Evolutionary conservation across 192 early-diverging fungal genomes (phyloP).

Genomic region (Lobulomyces angularis): DNA sequence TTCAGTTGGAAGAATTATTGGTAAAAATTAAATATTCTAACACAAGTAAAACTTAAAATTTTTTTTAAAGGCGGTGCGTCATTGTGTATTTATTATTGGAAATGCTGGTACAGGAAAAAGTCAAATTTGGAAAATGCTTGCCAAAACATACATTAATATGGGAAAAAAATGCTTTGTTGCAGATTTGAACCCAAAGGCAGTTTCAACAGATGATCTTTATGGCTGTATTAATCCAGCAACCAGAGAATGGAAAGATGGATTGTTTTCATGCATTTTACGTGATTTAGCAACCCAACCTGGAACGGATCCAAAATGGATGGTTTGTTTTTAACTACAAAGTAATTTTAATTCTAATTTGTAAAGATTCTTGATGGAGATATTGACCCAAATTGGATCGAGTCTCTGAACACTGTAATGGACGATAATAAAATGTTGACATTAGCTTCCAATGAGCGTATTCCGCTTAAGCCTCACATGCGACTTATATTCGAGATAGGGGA

Average conservation of each 20-base stretch:
- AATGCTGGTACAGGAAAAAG: slow-evolving; percentile 51
- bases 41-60: too few relatives aligned
- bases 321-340: slow-evolving; percentile 5
- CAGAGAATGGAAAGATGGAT: slow-evolving; percentile 56
- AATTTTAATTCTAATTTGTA: slow-evolving; percentile 1
- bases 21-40: too few relatives aligned
- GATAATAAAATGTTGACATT: slow-evolving; percentile 58
- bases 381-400: slow-evolving; percentile 58
- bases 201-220: slow-evolving; percentile 53
- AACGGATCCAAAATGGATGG: slow-evolving; percentile 52
- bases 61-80: slow-evolving; percentile 54
- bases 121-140: slow-evolving; percentile 56
- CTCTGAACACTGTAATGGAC: slow-evolving; percentile 56
- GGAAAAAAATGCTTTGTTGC: slow-evolving; percentile 42
- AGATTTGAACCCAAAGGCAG: slow-evolving; percentile 53
- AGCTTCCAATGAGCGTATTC: slow-evolving; percentile 54
- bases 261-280: slow-evolving; percentile 50
- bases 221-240: slow-evolving; percentile 55
- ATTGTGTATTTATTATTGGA: slow-evolving; percentile 58
- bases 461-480: slow-evolving; percentile 49
- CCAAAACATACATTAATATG: slow-evolving; percentile 43
- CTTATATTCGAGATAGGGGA: slow-evolving; percentile 55
- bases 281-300: slow-evolving; percentile 43
- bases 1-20: slow-evolving; percentile 50
- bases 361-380: neutral